phyloP scores from a whole-genome alignment of 768 basidiomycete species.

The Hygrophorus russula region DNA sequence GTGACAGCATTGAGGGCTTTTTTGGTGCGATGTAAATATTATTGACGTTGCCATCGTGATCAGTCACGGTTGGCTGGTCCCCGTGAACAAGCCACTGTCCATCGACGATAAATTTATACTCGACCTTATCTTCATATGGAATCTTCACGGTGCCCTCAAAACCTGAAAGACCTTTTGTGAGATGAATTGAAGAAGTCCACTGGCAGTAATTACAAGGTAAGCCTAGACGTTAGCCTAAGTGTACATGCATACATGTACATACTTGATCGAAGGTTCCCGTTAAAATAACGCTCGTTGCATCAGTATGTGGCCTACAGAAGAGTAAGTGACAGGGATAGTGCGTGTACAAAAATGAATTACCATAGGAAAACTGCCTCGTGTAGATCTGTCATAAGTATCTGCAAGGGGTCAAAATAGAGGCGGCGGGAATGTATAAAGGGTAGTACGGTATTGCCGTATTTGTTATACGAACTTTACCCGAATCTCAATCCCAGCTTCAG shows the following conservation, averaged over 20 bases:
- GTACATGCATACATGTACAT: constrained; percentile 16
- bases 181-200: constrained; percentile 52
- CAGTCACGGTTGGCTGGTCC: constrained; percentile 47
- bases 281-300: constrained; percentile 48
- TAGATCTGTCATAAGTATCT: constrained; percentile 26
- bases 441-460: no score
- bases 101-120: constrained; percentile 78
- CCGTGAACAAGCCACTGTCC: constrained; percentile 48
- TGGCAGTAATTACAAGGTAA: constrained; percentile 12
- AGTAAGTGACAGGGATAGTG: constrained; percentile 3
- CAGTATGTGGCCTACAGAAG: constrained; percentile 42
- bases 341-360: constrained; percentile 17
- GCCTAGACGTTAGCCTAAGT: background rate
- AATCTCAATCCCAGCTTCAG: no score
- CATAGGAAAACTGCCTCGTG: constrained; percentile 45
- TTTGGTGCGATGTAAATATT: constrained; percentile 50
- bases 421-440: no score
- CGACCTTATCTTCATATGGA: constrained; percentile 51
- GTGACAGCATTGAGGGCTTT: constrained; percentile 19
- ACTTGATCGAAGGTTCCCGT: constrained; percentile 77
- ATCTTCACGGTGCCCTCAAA: constrained; percentile 45
- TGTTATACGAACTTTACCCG: no score
- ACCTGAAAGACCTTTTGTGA: constrained; percentile 39
- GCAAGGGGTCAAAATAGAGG: background rate
- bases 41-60: constrained; percentile 57